Evolutionary conservation across 148 eudicot species (phyloP).

Genomic region (Oxyria digyna): DNA sequence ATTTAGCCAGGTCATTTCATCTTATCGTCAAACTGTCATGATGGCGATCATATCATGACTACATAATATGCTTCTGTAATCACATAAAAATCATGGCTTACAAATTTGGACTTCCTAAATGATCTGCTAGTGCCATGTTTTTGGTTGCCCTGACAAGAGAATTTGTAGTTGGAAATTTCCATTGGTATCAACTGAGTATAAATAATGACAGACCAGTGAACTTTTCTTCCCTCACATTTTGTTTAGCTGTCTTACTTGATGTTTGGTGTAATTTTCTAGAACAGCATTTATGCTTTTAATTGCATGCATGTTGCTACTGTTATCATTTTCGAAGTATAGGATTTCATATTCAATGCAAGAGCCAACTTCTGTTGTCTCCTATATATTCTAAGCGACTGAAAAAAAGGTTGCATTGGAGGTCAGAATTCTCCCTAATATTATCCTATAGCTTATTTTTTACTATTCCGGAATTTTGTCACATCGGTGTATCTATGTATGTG

Average conservation of each 20-base stretch:
- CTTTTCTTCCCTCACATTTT: background rate
- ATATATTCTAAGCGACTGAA: background rate
- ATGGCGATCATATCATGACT: background rate
- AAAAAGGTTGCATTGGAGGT: background rate
- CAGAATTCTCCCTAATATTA: background rate
- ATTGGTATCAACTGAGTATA: background rate
- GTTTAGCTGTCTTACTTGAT: background rate
- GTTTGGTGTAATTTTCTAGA: background rate
- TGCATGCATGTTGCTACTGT: background rate
- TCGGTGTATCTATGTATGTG: background rate
- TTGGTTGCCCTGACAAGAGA: background rate
- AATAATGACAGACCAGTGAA: background rate
- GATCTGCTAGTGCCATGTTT: background rate
- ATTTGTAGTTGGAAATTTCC: background rate
- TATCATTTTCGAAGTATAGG: background rate
- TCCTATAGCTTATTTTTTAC: background rate
- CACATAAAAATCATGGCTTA: too few species aligned
- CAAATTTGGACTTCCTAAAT: background rate
- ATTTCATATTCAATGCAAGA: background rate
- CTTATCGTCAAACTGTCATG: background rate
- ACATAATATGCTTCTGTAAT: background rate
- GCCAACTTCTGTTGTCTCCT: background rate
- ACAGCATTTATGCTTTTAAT: background rate
- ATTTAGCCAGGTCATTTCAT: background rate
- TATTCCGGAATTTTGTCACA: background rate